A percentile compares a stretch with the other conserved stretches of the same genome.
Conservation (phyloP, 2,329 filamentous ascomycete genomes). For the Pestalotiopsis sp. region DNA sequence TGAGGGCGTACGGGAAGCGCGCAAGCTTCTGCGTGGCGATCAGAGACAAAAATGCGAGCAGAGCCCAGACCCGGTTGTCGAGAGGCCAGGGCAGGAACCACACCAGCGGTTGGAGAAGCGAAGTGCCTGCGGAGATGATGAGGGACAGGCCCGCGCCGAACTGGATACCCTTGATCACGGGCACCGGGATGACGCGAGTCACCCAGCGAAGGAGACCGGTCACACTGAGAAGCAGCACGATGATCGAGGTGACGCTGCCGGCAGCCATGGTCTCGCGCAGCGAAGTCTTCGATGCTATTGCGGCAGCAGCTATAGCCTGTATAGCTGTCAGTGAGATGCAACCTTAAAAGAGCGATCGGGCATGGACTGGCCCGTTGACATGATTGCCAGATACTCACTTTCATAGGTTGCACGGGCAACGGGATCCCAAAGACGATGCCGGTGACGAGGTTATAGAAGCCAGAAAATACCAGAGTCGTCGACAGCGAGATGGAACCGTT, state of each 20-base stretch:
- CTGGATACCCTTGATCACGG: conserved; percentile 93
- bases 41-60: conserved; percentile 73
- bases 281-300: conserved; percentile 71
- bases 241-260: conserved; percentile 75
- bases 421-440: conserved; percentile 85
- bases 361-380: neutral
- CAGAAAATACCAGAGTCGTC: conserved; percentile 85
- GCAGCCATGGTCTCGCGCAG: conserved; percentile 77
- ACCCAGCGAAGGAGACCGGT: conserved; percentile 80
- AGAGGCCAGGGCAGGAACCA: conserved; percentile 69
- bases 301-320: conserved; percentile 84
- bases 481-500: conserved; percentile 80
- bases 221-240: conserved; percentile 75
- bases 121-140: conserved; percentile 74
- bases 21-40: conserved; percentile 67
- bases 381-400: conserved; percentile 40
- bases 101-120: conserved; percentile 66
- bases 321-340: neutral
- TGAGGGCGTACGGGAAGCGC: conserved; percentile 76
- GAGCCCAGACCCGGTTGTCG: conserved; percentile 79
- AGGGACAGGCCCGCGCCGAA: conserved; percentile 87
- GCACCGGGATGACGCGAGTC: conserved; percentile 75
- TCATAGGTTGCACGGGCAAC: conserved; percentile 88
- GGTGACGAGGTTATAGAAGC: conserved; percentile 82
- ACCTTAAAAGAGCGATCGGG: neutral